Evolutionary conservation across 306 rosid species (phyloP), one percentile per base, ranked within the genome.

Genomic region (Glycine latifolia): DNA sequence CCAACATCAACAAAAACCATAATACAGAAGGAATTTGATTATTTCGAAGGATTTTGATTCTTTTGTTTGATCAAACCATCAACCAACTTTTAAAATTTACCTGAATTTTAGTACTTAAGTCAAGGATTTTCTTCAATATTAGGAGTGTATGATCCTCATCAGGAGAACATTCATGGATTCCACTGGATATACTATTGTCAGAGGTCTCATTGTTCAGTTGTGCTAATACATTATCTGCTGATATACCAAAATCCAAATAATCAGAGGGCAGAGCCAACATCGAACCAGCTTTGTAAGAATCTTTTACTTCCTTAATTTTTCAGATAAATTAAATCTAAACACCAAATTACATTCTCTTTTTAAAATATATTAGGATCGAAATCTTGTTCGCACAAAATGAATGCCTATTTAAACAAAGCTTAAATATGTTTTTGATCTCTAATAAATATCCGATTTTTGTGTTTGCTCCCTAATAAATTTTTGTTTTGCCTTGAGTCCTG

Each of bases 71-170:
- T 72, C 20, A 33, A 65, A 35, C 46, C 41, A 12, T 55, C 11
- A 33, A 10, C 49, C 0, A 56, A 76, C 35, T 15, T 17, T 16
- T 3, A 76, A 47, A 31, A 41, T 67, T 47, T 8, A 95, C 99
- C 99, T 86, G 88, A 78, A 90, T 60, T 83, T 87, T 81, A 79
- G 89, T 16, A 85, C 95, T 89, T 82, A 95, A 81, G 70, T 89
- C 86, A 68, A 86, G 60, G 44, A 95, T 84, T 73, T 91, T 95
- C 85, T 89, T 91, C 79, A 90, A 76, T 50, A 95, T 90, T 16
- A 97, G 99, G 71, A 91, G 94, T n/a, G 92, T 85, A 31, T 85
- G 91, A 44, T 82, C 92, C 54, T 86, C 86, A 71, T 84, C 84
- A 33, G 92, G 84, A 56, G 94, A 83, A 73, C 50, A 74, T 58